A percentile compares a stretch with the other conserved stretches of the same genome.
These are phyloP conservation scores for Penicillium ochrochloron DNA, from an alignment of 495 filamentous ascomycete genomes.

Conservation along the genomic window DNA sequence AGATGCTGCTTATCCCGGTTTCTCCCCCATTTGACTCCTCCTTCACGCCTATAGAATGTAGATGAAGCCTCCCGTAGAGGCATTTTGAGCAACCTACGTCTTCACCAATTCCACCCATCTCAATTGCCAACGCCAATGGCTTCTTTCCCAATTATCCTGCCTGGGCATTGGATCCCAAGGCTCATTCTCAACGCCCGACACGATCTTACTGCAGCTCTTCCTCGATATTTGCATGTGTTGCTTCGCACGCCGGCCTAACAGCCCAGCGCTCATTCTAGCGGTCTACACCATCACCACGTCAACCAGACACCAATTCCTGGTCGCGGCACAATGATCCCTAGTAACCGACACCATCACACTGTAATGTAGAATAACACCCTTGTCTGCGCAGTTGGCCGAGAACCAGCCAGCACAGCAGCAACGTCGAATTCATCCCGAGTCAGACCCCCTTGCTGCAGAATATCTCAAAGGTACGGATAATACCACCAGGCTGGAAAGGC, in stretches of 20 bases:
- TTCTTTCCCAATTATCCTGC: background rate
- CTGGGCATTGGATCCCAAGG: background rate
- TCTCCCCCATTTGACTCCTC: background rate
- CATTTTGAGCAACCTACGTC: background rate
- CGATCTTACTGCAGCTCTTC: slow-evolving; percentile 4
- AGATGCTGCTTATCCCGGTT: background rate
- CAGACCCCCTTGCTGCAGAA: background rate
- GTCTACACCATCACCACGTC: slow-evolving; percentile 1
- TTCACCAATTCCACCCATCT: background rate
- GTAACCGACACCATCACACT: background rate
- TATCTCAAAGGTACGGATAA: slow-evolving; percentile 5
- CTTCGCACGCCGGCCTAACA: background rate
- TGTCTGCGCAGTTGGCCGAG: slow-evolving; percentile 10
- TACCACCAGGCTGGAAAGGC: background rate
- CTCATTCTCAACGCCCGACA: background rate
- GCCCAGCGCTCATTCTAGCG: background rate
- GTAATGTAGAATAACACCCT: slow-evolving; percentile 2
- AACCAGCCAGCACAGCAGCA: slow-evolving; percentile 20
- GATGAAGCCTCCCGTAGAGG: background rate
- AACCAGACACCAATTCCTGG: slow-evolving; percentile 1
- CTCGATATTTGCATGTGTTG: background rate
- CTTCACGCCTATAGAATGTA: background rate
- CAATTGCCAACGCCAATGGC: background rate
- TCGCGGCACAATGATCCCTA: background rate
- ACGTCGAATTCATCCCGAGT: background rate